Conservation (phyloP, 352 stramenopile genomes). For the Pythium rishiriense region DNA sequence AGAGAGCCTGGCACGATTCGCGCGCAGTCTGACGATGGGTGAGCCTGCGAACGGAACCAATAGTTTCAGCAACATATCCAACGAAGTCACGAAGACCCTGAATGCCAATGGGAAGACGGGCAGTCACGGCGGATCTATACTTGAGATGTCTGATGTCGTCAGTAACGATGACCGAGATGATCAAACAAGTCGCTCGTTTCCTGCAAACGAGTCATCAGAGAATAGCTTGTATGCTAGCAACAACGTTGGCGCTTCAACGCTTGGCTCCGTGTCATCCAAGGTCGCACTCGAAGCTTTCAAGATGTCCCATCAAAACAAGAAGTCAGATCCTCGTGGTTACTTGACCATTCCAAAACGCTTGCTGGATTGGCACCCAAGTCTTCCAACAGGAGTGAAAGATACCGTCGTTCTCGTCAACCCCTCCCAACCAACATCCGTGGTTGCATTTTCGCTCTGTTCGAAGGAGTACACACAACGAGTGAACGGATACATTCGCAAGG, state of each 20-base stretch:
- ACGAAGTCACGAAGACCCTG: constrained; percentile 78
- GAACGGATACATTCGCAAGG: constrained; percentile 73
- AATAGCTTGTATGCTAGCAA: constrained; percentile 38
- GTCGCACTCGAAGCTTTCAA: constrained; percentile 69
- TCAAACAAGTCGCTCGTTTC: constrained; percentile 64
- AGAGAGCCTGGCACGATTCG: constrained; percentile 70
- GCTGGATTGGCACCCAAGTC: constrained; percentile 77
- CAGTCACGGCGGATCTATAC: constrained; percentile 19
- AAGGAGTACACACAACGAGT: constrained; percentile 77
- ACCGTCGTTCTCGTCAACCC: constrained; percentile 77
- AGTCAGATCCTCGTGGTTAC: constrained; percentile 53
- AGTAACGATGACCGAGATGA: constrained; percentile 70
- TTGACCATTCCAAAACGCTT: constrained; percentile 79
- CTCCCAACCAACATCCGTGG: constrained; percentile 79
- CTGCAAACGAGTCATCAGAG: constrained; percentile 50
- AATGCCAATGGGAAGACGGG: constrained; percentile 28
- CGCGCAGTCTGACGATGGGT: constrained; percentile 50
- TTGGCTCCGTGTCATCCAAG: constrained; percentile 60
- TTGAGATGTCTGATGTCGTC: constrained; percentile 58
- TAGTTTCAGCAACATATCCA: constrained; percentile 54
- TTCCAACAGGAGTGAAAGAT: constrained; percentile 70
- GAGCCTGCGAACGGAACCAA: constrained; percentile 35
- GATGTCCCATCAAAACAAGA: constrained; percentile 64
- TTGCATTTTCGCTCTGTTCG: constrained; percentile 85
- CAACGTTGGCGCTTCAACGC: constrained; percentile 52